Evolutionary conservation across 2,329 filamentous ascomycete genomes (phyloP).

Genomic region (Aspergillus fumigatus): DNA sequence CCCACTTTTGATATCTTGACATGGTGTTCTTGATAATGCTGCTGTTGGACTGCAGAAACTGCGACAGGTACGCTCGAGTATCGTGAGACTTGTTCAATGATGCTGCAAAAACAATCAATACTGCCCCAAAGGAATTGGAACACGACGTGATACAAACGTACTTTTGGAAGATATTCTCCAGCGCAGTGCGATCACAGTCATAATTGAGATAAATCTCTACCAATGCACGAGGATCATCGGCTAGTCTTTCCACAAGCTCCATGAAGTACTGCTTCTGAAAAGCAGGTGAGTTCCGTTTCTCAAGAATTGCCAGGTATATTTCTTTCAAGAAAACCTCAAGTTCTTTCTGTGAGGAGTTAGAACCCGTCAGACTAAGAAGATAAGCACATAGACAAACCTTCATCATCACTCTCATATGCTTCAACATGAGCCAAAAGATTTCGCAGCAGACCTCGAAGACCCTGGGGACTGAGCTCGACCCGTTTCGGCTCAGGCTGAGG

Average conservation of each 20-base stretch:
- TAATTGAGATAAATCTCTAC: constrained; percentile 98
- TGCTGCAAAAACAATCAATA: constrained; percentile 39
- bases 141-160: constrained; percentile 16
- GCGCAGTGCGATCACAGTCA: constrained; percentile 84
- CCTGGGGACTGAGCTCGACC: constrained; percentile 82
- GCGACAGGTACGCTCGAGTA: constrained; percentile 75
- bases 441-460: constrained; percentile 96
- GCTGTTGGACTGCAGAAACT: constrained; percentile 72
- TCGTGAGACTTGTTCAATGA: constrained; percentile 89
- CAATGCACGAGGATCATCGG: constrained; percentile 77
- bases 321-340: constrained; percentile 98
- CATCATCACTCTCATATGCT: constrained; percentile 85
- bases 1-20: constrained; percentile 55
- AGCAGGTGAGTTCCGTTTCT: constrained; percentile 76
- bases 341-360: constrained; percentile 63
- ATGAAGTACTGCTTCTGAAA: constrained; percentile 94
- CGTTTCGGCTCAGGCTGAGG: constrained; percentile 89
- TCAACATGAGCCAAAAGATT: constrained; percentile 97
- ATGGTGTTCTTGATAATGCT: constrained; percentile 77
- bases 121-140: neutral
- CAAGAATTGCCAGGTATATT: constrained; percentile 88
- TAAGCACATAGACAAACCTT: constrained; percentile 58
- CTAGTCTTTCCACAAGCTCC: constrained; percentile 76
- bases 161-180: constrained; percentile 94
- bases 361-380: neutral